Percentiles rank a stretch among this genome's conserved stretches.
Evolutionary conservation across 345 rosid genomes (phyloP).

Genomic region (Clarkia xantiana): DNA sequence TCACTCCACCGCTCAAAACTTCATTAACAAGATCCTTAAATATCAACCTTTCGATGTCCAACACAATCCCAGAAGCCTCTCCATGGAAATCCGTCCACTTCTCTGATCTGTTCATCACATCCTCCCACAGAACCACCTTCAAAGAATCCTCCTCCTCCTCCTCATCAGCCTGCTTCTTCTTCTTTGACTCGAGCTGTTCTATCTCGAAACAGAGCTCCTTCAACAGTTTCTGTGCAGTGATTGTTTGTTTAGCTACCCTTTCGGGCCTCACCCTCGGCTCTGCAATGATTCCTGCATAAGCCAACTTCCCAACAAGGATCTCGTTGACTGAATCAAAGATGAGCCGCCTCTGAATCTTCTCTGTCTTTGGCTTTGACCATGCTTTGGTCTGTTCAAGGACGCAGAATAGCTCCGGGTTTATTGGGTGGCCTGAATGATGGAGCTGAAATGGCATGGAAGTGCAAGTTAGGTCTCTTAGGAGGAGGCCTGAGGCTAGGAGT

Average conservation of each 20-base stretch:
- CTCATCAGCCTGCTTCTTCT: slow-evolving; percentile 8
- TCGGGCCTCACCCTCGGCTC: slow-evolving; percentile 42
- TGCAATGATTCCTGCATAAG: slow-evolving; percentile 17
- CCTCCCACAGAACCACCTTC: slow-evolving; percentile 45
- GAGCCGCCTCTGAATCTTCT: slow-evolving; percentile 59
- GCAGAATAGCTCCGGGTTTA: slow-evolving; percentile 73
- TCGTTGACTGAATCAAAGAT: slow-evolving; percentile 82
- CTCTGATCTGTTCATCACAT: slow-evolving; percentile 44
- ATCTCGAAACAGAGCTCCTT: slow-evolving; percentile 57
- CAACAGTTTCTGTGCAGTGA: slow-evolving; percentile 65
- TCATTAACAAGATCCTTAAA: slow-evolving; percentile 83
- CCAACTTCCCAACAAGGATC: slow-evolving; percentile 55
- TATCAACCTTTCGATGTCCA: slow-evolving; percentile 64
- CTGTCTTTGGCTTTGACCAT: slow-evolving; percentile 23
- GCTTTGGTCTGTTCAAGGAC: slow-evolving; percentile 87
- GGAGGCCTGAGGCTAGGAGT: slow-evolving; percentile 79
- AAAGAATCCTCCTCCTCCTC: slow-evolving; percentile 41
- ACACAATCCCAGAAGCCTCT: slow-evolving; percentile 45
- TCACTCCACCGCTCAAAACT: slow-evolving; percentile 29
- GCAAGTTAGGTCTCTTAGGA: slow-evolving; percentile 62
- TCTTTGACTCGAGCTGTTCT: slow-evolving; percentile 49
- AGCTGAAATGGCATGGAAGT: slow-evolving; percentile 55
- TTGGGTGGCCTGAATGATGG: slow-evolving; percentile 75
- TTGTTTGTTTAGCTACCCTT: slow-evolving; percentile 37
- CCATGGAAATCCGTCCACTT: slow-evolving; percentile 46